These are phyloP conservation scores for Meyerozyma carpophila DNA, from an alignment of 1,139 yeast genomes.

Conservation along the genomic window DNA sequence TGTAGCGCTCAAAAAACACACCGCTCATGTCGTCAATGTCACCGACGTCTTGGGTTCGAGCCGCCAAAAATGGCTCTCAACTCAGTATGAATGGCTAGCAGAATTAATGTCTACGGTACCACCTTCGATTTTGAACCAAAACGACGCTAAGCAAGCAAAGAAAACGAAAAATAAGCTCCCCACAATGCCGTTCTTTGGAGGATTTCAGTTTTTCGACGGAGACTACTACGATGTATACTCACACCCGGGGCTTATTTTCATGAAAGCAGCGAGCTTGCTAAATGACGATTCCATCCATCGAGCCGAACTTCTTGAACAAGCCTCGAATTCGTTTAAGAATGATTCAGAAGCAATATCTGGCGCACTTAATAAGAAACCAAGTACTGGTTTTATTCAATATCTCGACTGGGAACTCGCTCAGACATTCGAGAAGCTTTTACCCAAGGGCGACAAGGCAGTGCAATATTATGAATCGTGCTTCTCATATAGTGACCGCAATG, in stretches of 20 bases:
- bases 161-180: constrained; percentile 5
- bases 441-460: constrained; percentile 30
- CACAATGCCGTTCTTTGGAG: constrained; percentile 26
- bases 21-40: constrained; percentile 51
- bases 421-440: constrained; percentile 24
- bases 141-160: constrained; percentile 8
- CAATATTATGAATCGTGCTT: constrained; percentile 30
- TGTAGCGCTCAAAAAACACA: constrained; percentile 58
- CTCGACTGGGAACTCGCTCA: constrained; percentile 49
- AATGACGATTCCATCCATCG: neutral
- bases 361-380: constrained; percentile 1
- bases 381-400: constrained; percentile 29
- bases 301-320: constrained; percentile 1
- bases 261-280: constrained; percentile 17
- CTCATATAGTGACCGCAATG: neutral
- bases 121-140: constrained; percentile 32
- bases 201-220: constrained; percentile 23
- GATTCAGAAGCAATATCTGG: neutral
- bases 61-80: constrained; percentile 34
- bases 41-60: constrained; percentile 11
- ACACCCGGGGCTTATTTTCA: constrained; percentile 24
- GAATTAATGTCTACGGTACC: constrained; percentile 47
- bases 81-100: constrained; percentile 52
- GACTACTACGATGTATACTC: constrained; percentile 21
- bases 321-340: neutral